phyloP scores from a whole-genome alignment of 2,329 filamentous ascomycete species.

The Cryphonectria naterciae region DNA sequence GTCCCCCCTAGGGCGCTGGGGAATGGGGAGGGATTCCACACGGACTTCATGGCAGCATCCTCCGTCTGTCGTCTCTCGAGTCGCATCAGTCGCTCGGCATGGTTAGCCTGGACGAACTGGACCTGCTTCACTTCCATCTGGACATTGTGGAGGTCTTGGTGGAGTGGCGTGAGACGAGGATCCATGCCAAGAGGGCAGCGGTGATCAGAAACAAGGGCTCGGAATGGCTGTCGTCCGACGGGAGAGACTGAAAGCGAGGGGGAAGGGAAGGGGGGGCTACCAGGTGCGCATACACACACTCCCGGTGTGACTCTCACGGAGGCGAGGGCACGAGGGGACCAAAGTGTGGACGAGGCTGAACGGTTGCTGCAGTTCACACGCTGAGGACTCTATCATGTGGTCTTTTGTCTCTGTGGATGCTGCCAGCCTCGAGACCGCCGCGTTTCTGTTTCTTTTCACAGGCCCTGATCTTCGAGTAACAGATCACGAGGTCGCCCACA shows the following conservation, averaged over 20 bases:
- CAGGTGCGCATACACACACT: constrained; percentile 21
- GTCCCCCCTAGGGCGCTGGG: constrained; percentile 82
- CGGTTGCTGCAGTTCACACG: constrained; percentile 7
- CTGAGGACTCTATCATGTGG: constrained; percentile 12
- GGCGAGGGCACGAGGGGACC: constrained; percentile 1
- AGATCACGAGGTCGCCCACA: constrained; percentile 47
- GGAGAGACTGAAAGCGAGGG: neutral
- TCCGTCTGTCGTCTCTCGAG: constrained; percentile 71
- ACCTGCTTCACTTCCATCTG: constrained; percentile 74
- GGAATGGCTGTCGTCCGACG: constrained; percentile 19
- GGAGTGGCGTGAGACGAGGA: constrained; percentile 61
- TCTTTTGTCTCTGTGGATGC: constrained; percentile 12
- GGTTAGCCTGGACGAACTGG: constrained; percentile 64
- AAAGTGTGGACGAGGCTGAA: neutral
- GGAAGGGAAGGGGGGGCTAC: constrained; percentile 22
- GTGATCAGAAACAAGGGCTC: neutral
- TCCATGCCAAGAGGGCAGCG: constrained; percentile 57
- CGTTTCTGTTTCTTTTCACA: constrained; percentile 15
- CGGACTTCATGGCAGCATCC: constrained; percentile 74
- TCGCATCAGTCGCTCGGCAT: constrained; percentile 64
- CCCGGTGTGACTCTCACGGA: constrained; percentile 4
- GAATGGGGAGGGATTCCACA: constrained; percentile 87
- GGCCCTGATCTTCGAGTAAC: constrained; percentile 30
- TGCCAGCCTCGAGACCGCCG: constrained; percentile 16
- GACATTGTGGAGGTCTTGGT: constrained; percentile 69